Percentiles rank a stretch among this genome's conserved stretches.
phyloP scores from a whole-genome alignment of 371 early-diverging fungal species.

The Umbelopsis sp. region DNA sequence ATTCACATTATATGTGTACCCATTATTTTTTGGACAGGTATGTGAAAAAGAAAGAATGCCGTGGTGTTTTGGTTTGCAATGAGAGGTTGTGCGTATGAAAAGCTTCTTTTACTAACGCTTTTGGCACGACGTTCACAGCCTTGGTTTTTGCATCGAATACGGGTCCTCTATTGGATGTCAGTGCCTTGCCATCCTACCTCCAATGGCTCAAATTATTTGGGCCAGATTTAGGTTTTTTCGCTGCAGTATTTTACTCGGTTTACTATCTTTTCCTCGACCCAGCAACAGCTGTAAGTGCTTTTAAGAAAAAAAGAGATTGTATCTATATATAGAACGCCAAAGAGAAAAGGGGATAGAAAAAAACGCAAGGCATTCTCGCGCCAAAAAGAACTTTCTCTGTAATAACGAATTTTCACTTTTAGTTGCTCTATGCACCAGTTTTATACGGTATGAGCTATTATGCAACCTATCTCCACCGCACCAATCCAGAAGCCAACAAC shows the following conservation, averaged over 20 bases:
- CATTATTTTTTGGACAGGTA: constrained; percentile 81
- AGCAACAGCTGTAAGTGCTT: constrained; percentile 65
- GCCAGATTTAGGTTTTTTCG: constrained; percentile 64
- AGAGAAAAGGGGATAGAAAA: not conserved
- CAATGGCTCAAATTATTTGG: constrained; percentile 37
- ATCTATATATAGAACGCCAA: not conserved
- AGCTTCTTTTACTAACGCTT: not conserved
- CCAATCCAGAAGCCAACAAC: constrained; percentile 54
- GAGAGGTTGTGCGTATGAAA: too few relatives aligned
- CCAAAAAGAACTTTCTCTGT: not conserved
- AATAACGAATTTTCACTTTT: not conserved
- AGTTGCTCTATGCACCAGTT: constrained; percentile 65
- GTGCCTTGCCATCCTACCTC: constrained; percentile 22
- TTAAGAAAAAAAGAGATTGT: too few relatives aligned
- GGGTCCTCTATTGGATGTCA: constrained; percentile 52
- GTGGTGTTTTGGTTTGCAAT: too few relatives aligned
- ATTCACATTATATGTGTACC: constrained; percentile 95
- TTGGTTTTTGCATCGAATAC: constrained; percentile 65
- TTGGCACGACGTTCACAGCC: constrained; percentile 26
- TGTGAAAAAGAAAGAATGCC: not conserved
- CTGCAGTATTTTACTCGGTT: constrained; percentile 53
- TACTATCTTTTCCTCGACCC: constrained; percentile 87
- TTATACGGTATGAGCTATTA: constrained; percentile 61
- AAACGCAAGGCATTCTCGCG: not conserved
- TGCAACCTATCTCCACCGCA: constrained; percentile 58